A percentile compares a stretch with the other conserved stretches of the same genome.
Conservation (phyloP, 1,139 yeast genomes). For the Geotrichum phurueaensis region DNA sequence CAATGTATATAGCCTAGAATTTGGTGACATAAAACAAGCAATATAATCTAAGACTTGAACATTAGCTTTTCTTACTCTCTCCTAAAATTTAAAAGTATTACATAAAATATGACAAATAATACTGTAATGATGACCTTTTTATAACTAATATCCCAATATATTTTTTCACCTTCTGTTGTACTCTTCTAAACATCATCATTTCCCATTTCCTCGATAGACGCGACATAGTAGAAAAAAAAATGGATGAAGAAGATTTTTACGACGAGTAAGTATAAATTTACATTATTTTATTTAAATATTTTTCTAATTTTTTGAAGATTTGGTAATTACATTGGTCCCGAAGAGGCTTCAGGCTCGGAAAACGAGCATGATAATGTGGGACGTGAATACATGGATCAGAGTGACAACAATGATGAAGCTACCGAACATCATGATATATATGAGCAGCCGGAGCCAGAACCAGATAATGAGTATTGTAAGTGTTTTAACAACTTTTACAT, state of each 20-base stretch:
- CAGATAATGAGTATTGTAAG: conserved; percentile 18
- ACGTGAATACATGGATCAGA: conserved; percentile 15
- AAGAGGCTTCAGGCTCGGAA: conserved; percentile 18
- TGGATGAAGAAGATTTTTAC: conserved; percentile 49
- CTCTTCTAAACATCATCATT: not conserved
- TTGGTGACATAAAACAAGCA: too few species aligned
- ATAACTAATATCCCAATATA: not conserved
- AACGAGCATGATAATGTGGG: conserved; percentile 14
- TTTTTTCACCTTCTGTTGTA: conserved; percentile 1
- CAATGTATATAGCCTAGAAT: too few species aligned
- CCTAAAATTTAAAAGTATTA: not conserved
- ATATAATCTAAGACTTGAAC: not conserved
- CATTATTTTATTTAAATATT: conserved; percentile 1
- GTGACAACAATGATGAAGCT: conserved; percentile 5
- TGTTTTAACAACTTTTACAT: not conserved
- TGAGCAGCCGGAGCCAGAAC: conserved; percentile 5
- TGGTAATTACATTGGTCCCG: conserved; percentile 61
- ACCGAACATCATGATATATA: conserved; percentile 11
- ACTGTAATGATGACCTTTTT: not conserved
- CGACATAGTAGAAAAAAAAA: not conserved
- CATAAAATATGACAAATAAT: too few species aligned
- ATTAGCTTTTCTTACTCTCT: not conserved
- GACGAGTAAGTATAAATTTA: conserved; percentile 49
- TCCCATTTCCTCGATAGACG: not conserved
- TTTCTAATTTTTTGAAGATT: conserved; percentile 34